Conservation (phyloP, 768 basidiomycete species). For the Leccinum boreale region DNA sequence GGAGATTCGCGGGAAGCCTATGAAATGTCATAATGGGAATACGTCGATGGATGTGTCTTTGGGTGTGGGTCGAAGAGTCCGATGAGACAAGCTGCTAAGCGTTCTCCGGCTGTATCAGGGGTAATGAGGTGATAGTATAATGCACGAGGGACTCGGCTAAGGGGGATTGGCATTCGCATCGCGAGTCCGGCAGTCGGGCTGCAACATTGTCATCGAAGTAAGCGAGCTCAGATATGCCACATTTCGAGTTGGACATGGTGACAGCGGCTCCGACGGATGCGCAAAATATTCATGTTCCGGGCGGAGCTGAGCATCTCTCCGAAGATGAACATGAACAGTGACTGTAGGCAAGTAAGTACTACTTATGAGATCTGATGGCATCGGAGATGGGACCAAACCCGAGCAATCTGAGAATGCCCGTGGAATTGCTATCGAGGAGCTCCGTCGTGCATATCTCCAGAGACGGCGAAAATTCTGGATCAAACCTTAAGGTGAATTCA, state of each 20-base stretch:
- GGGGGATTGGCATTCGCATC: slow-evolving; percentile 1
- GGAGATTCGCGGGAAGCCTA: slow-evolving; percentile 1
- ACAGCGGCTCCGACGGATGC: background rate
- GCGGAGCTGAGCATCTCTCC: background rate
- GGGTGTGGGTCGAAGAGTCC: background rate
- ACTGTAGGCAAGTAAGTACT: background rate
- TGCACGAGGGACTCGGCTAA: background rate
- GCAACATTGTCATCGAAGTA: slow-evolving; percentile 7
- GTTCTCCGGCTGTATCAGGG: slow-evolving; percentile 5
- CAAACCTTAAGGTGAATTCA: slow-evolving; percentile 14
- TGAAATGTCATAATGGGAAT: background rate
- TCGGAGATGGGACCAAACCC: slow-evolving; percentile 21
- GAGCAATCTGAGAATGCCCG: slow-evolving; percentile 6
- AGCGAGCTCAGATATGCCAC: slow-evolving; percentile 8
- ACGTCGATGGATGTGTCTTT: background rate
- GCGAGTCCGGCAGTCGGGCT: background rate
- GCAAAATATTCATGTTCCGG: background rate
- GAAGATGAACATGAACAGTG: background rate
- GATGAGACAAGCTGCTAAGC: background rate
- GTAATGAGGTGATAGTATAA: slow-evolving; percentile 5
- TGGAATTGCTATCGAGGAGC: slow-evolving; percentile 7
- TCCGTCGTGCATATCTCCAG: slow-evolving; percentile 3
- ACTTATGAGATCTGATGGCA: slow-evolving; percentile 1
- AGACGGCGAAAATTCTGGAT: slow-evolving; percentile 1
- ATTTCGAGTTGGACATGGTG: slow-evolving; percentile 10